Evolutionary conservation across 257 asterid genomes (phyloP).

Genomic region (Petunia axillaris): DNA sequence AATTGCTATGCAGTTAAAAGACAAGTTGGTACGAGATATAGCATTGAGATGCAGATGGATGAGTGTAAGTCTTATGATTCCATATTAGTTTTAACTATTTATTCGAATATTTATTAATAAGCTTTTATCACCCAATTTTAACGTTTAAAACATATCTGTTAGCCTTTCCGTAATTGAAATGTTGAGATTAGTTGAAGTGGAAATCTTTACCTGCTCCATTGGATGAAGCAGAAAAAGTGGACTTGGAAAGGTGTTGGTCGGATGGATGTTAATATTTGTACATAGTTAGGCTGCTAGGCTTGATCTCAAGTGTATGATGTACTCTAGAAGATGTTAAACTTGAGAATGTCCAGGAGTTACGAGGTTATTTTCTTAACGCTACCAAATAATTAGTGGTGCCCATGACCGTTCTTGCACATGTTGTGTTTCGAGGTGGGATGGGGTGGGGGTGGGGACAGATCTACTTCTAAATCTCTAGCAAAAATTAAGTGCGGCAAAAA

Average conservation of each 20-base stretch:
- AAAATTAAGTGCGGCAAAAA: background rate
- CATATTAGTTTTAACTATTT: background rate
- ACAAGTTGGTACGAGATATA: conserved; percentile 87
- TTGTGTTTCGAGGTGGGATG: background rate
- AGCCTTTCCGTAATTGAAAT: background rate
- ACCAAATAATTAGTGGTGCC: background rate
- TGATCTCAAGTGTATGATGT: background rate
- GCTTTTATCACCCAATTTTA: background rate
- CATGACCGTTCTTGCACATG: background rate
- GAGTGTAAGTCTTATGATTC: conserved; percentile 60
- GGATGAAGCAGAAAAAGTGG: background rate
- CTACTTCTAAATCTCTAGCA: background rate
- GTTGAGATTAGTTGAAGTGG: background rate
- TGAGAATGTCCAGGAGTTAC: background rate
- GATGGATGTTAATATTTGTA: background rate
- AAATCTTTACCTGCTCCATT: background rate
- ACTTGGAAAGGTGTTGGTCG: background rate
- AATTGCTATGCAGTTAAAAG: conserved; percentile 74
- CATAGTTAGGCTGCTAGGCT: background rate
- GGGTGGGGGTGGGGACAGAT: background rate
- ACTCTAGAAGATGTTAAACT: background rate
- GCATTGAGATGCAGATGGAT: conserved; percentile 93
- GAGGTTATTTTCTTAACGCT: background rate
- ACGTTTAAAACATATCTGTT: background rate
- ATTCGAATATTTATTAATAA: background rate